Evolutionary conservation across 2,329 filamentous ascomycete genomes (phyloP), one percentile per base, ranked within the genome.

Genomic region (Escovopsis sp.): DNA sequence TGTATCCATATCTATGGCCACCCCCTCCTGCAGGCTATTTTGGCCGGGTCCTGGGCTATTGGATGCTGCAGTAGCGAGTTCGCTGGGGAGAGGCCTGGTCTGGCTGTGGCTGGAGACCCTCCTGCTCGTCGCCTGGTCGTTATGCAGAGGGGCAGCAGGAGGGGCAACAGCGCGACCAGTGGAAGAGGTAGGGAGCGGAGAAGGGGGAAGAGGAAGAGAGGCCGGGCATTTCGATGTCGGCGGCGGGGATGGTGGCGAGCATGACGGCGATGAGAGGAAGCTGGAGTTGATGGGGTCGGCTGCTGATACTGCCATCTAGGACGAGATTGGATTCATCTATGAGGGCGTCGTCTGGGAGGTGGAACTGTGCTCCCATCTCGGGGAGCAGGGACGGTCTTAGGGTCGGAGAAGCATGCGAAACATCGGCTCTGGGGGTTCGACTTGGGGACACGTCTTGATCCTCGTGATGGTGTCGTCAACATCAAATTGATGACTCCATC

Each of bases 231-330:
- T 27, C 23, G 35, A 29, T 10, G 32, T 32, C 10, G 36, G 28
- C 5, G 32, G 9, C 26, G 39, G 27, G 27, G 33, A 27, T 7
- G n/a, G n/a, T n/a, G n/a, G n/a, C n/a, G 44, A 33, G 19, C 39
- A 40, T 28, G 43, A 38, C 35, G 43, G 35, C 16, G 40, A 30
- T 28, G 41, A 23, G 13, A 30, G 36, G 17, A 41, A 36, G 41
- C 35, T 43, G 17, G 41, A 36, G 41, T 35, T 43, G 41, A 46
- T 41, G 31, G 45, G 35, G 35, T 48, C 43, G 35, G 45, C 38
- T 35, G 45, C 38, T 35, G 45, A 41, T 34, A 41, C 43, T 40
- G 47, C 46, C 48, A 51, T 49, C 12, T 26, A 35, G 26, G 36
- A 10, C 26, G 25, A 27, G 33, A 34, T 39, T 27, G 12, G 26